phyloP scores from a whole-genome alignment of 257 asterid species.

The Coffea eugenioides region DNA sequence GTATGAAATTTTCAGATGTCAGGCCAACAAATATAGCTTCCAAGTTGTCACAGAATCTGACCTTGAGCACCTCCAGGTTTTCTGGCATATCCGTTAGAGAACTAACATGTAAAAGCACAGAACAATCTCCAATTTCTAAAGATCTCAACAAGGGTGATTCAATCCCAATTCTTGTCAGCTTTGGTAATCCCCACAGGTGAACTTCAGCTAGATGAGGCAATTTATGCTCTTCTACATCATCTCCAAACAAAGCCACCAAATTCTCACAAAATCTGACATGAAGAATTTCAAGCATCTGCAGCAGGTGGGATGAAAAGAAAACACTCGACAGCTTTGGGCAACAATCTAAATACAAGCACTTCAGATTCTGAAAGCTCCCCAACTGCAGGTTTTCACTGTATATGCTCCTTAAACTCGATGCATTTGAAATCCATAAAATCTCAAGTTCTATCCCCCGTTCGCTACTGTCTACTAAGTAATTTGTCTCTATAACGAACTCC shows the following conservation, averaged over 20 bases:
- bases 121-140: too few relatives aligned
- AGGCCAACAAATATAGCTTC: background rate
- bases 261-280: slow-evolving; percentile 9
- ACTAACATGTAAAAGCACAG: too few relatives aligned
- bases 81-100: too few relatives aligned
- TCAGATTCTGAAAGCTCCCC: background rate
- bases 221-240: background rate
- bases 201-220: background rate
- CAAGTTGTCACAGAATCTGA: background rate
- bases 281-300: slow-evolving; percentile 3
- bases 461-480: background rate
- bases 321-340: slow-evolving; percentile 4
- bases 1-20: background rate
- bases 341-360: slow-evolving; percentile 6
- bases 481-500: background rate
- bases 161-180: background rate
- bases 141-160: too few relatives aligned
- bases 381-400: background rate
- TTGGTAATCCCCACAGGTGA: background rate
- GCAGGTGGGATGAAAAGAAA: slow-evolving; percentile 3
- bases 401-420: background rate
- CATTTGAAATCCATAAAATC: slow-evolving; percentile 3
- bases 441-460: background rate
- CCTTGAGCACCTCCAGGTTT: background rate
- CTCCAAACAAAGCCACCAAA: background rate